Base-by-base conservation (phyloP, 2,329 filamentous ascomycete species). In the Penicillium sp. region DNA sequence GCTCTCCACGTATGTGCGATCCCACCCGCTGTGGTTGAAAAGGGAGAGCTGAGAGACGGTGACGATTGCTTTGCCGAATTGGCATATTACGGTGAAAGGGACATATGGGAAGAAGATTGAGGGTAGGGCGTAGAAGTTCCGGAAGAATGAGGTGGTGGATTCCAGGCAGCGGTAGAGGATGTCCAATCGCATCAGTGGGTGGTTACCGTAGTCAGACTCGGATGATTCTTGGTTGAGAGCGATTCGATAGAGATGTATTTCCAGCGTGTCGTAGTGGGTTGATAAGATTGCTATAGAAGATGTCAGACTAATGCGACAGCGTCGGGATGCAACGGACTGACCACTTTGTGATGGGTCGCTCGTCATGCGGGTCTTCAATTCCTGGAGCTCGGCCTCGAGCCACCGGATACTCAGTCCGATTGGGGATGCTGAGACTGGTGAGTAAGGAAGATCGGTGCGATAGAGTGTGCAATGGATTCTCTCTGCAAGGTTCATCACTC, bases 401-500 rank as follows among this genome's bases (percentile, higher is more conserved):
- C 80, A 81, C 0, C 76, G 78, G 0, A 77, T 65, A 47, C 63
- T 72, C 22, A 65, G 45, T 3, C 56, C 61, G 5, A 67, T 49
- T 1, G 66, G 59, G 10, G 57, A 38, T 2, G 65, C 57, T 8
- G 58, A 43, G 13, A 32, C 40, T 6, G 48, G 39, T 21, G 55
- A 50, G 22, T 58, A 50, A 24, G 61, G 54, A 29, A 59, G 36
- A 40, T 66, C 61, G 45, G 67, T 56, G 7, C 50, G 40, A 7
- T 52, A 58, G 6, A 68, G 48, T 5, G 61, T 62, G 7, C 60
- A 73, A 0, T 74, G 69, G 1, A 84, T 79, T n/a, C 75, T 78
- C 50, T 83, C 79, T 0, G 75, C 77, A 16, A 85, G 63, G 18
- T 78, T 74, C 59, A 83, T 80, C 1, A 82, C 70, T 0, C 76